Evolutionary conservation across 768 basidiomycete species (phyloP), one percentile per base, ranked within the genome.

Genomic region (Artomyces pyxidatus): DNA sequence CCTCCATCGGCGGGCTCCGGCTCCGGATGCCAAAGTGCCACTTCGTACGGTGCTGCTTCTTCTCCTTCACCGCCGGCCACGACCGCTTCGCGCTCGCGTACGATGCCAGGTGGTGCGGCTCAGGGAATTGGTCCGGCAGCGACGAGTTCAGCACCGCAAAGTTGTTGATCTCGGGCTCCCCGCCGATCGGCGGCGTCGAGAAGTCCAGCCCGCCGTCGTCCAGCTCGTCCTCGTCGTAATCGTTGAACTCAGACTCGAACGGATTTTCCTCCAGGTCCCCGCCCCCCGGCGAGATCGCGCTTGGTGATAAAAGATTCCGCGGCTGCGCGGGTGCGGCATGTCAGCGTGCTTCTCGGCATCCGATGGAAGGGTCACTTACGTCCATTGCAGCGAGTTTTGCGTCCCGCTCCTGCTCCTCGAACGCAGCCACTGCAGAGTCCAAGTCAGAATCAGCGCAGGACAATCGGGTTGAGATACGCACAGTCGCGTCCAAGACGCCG

Each of bases 21-120:
- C 89, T 93, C 27, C 96, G 78, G 35, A 99, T 98, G 7, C 96
- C 96, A 61, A 97, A 99, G 64, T 99, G 96, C 96, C 96, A 98
- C 55, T 91, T 85, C 14, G 87, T 87, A 52, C 85, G 81, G 52
- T 85, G 81, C 47, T 80, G 77, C 62, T 83, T 87, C 70, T 82
- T 80, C 58, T 74, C 73, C 60, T 81, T 81, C 19, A 48, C 65
- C 52, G 28, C 60, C 52, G 44, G 66, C 67, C 55, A 63, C 63
- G 61, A 61, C 58, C 73, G 75, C 26, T 76, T 65, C 27, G 72
- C 81, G 32, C 77, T 76, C 16, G 76, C 75, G 41, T 85, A 87
- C 2, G 83, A 81, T 0, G 81, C 73, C 11, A 86, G 77, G 52
- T 88, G 82, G 58, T 88, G 83, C 50, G 77, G 82, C 52, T 83